Evolutionary conservation across 148 eudicot genomes (phyloP), one percentile per base, ranked within the genome.

Genomic region (Rhododendron kiyosumense): DNA sequence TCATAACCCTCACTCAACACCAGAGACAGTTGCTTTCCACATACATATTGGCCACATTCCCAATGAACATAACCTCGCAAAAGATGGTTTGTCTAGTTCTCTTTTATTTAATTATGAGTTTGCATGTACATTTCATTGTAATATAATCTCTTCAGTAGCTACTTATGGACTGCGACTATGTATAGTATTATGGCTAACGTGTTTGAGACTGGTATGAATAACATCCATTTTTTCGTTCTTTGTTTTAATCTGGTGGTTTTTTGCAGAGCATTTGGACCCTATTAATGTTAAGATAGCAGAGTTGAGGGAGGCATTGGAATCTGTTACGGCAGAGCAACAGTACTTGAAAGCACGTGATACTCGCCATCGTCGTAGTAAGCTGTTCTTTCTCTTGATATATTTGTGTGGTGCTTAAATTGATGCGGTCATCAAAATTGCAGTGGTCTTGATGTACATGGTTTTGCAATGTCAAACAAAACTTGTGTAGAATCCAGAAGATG

Each of bases 31-130:
- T 80, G 90, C 99, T 85, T 96, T 96, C 93, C 88, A 94, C 90
- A 96, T 96, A 80, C 99, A 96, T 85, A 87, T 93, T 79, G 99
- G 99, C 82, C 99, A 96, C 87, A 95, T 96, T 77, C 98, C 99
- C 28, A 92, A 75, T 75, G 93, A 95, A 82, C 96, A 95, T 83
- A 85, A 96, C 88, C 95, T 96, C 41, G 99, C 99, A 4, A 96
- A 96, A 91, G 97, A 96, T 87, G 99, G 98, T 96, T 83, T 84
- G 99, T 92, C 41, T 5, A 63, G 22, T 45, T 85, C 65, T 84
- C 75, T 14, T 82, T 17, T 7, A 48, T n/a, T 26, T 12, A 28
- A 30, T 5, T 48, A n/a, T 77, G 34, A 24, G 36, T 77, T 77
- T 30, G 41, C 34, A 54, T 14, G 2, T 85, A 32, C 11, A 51